Evolutionary conservation across 306 rosid species (phyloP), one percentile per base, ranked within the genome.

Genomic region (Begonia fuchsioides): DNA sequence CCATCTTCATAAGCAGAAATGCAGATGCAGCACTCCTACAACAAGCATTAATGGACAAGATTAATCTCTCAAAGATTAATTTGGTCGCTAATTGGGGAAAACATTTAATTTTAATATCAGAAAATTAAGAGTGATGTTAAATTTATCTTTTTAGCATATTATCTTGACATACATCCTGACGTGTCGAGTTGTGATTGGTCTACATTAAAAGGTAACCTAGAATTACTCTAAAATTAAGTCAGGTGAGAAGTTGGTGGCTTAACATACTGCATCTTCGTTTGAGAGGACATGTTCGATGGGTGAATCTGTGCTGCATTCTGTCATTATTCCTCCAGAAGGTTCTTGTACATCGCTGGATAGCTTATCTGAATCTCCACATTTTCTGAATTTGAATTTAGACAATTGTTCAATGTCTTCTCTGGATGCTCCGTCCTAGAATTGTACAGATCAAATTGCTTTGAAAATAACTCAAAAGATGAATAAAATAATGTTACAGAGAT

Each of bases 1-100:
- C 95, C 95, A 1, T 90, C 94, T 0, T 81, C 97, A 17, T 90
- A 90, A 26, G 87, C 65, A 54, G 85, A 84, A 59, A 84, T 90
- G 73, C 97, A 84, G 76, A 90, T 84, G 80, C 97, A 90, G 59
- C 97, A 90, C 72, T 84, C 97, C 97, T 90, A 51, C 17, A 57
- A 53, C 45, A 17, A 39, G 62, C 43, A 38, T 15, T 45, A 15
- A n/a, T n/a, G n/a, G n/a, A n/a, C n/a, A n/a, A n/a, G n/a, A n/a
- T n/a, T n/a, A n/a, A n/a, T n/a, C n/a, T n/a, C n/a, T n/a, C n/a
- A n/a, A n/a, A n/a, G n/a, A n/a, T n/a, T n/a, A n/a, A n/a, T n/a
- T n/a, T n/a, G n/a, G n/a, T n/a, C n/a, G n/a, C n/a, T n/a, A n/a
- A n/a, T n/a, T n/a, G n/a, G n/a, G n/a, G n/a, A n/a, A n/a, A n/a